A percentile compares a stretch with the other conserved stretches of the same genome.
Conservation (phyloP, 108 stramenopile genomes). For the Mayamaea pseudoterrestris region DNA sequence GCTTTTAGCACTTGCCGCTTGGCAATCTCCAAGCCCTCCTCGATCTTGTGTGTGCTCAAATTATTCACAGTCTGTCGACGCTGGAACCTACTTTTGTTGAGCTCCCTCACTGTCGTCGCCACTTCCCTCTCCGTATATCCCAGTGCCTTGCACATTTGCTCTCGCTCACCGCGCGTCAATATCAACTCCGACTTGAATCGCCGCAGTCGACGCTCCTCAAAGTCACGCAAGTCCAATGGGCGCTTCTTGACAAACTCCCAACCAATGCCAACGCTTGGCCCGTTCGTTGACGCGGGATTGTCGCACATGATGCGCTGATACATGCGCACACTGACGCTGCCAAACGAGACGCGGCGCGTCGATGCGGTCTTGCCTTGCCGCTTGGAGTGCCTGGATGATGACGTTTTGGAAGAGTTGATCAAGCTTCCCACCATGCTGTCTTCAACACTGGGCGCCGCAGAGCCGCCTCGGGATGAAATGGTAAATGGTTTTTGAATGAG, state of each 20-base stretch:
- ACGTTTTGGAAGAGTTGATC: too few species aligned
- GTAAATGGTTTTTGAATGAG: neutral
- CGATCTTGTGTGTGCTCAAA: neutral
- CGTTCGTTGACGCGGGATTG: constrained; percentile 2
- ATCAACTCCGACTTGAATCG: too few species aligned
- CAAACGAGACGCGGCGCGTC: neutral
- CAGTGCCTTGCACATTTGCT: neutral
- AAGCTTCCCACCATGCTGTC: too few species aligned
- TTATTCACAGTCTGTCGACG: neutral
- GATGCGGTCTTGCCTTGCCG: neutral
- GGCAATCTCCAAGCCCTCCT: neutral
- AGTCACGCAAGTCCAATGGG: too few species aligned
- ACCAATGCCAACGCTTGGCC: constrained; percentile 3
- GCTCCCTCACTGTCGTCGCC: neutral
- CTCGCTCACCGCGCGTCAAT: neutral
- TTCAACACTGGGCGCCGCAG: neutral
- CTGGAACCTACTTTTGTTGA: neutral
- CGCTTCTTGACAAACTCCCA: constrained; percentile 5
- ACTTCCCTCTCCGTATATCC: neutral
- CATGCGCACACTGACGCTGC: neutral
- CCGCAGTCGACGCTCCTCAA: too few species aligned
- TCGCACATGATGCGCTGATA: neutral
- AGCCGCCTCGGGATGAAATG: neutral
- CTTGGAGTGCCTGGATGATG: too few species aligned
- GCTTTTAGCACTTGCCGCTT: too few species aligned